phyloP scores from a whole-genome alignment of 805 yeast genomes.

The Groenewaldozyma tartarivorans region DNA sequence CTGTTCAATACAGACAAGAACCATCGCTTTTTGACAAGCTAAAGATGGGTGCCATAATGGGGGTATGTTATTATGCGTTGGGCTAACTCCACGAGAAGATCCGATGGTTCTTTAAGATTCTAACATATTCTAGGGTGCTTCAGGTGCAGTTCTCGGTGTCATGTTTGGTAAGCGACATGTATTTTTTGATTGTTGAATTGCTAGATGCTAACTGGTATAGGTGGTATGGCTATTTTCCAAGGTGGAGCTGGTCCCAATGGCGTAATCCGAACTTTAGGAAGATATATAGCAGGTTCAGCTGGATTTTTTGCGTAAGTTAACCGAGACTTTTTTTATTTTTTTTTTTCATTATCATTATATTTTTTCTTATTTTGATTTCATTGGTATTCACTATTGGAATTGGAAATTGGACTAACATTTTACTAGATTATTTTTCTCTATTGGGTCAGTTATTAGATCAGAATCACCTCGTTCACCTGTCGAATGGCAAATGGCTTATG shows the following conservation, averaged over 20 bases:
- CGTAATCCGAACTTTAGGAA: conserved; percentile 91
- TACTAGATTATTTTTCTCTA: conserved; percentile 83
- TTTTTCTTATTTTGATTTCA: neutral
- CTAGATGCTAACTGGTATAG: conserved; percentile 11
- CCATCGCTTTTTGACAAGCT: conserved; percentile 92
- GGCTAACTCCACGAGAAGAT: conserved; percentile 26
- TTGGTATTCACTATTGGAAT: conserved; percentile 6
- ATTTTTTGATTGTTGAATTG: neutral
- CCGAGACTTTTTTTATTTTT: neutral
- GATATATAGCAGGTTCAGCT: conserved; percentile 92
- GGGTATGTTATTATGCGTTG: conserved; percentile 35
- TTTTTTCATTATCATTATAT: neutral
- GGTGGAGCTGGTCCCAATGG: conserved; percentile 99
- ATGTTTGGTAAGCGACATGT: conserved; percentile 54
- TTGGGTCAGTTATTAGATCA: conserved; percentile 25
- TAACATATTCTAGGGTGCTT: conserved; percentile 26
- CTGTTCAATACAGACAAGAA: conserved; percentile 14
- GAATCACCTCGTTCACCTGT: conserved; percentile 22
- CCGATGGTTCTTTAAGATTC: conserved; percentile 34
- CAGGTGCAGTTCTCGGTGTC: conserved; percentile 88
- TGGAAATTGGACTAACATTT: conserved; percentile 28
- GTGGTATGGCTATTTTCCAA: conserved; percentile 76
- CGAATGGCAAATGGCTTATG: conserved; percentile 21
- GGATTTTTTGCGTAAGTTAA: conserved; percentile 71
- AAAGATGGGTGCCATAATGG: conserved; percentile 98